Evolutionary conservation across 169 alveolate genomes (phyloP).

Genomic region (Cryptosporidium bovis): DNA sequence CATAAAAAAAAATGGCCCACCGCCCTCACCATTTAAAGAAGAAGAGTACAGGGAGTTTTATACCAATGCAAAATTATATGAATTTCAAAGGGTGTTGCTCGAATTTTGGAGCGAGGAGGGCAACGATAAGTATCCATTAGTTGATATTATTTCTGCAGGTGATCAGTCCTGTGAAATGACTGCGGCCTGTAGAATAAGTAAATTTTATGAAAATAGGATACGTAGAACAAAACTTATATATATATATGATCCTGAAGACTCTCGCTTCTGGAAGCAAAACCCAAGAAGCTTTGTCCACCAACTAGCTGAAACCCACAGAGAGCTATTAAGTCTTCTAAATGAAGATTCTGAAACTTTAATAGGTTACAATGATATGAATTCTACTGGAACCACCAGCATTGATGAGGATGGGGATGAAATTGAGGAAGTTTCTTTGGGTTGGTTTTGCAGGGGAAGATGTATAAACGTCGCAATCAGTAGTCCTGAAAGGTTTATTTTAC

Average conservation of each 20-base stretch:
- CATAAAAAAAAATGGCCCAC: slow-evolving; percentile 75
- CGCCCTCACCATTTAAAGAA: slow-evolving; percentile 76
- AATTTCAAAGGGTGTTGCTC: slow-evolving; percentile 67
- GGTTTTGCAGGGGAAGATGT: slow-evolving; percentile 45
- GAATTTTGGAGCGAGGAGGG: slow-evolving; percentile 49
- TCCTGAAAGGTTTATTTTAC: slow-evolving; percentile 71
- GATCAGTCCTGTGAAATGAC: slow-evolving; percentile 80
- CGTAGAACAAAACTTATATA: slow-evolving; percentile 51
- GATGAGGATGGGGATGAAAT: slow-evolving; percentile 76
- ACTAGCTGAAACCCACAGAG: slow-evolving; percentile 48
- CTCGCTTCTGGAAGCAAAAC: slow-evolving; percentile 70
- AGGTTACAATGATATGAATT: slow-evolving; percentile 52
- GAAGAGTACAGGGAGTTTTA: slow-evolving; percentile 78
- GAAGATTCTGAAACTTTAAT: slow-evolving; percentile 67
- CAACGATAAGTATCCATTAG: slow-evolving; percentile 5
- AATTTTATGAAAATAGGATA: slow-evolving; percentile 52
- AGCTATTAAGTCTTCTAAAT: slow-evolving; percentile 19
- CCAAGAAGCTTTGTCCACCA: slow-evolving; percentile 57
- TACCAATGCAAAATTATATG: slow-evolving; percentile 76
- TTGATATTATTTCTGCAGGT: slow-evolving; percentile 77
- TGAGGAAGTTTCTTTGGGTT: slow-evolving; percentile 65
- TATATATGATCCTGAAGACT: slow-evolving; percentile 68
- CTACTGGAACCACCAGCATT: slow-evolving; percentile 31
- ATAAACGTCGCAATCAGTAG: slow-evolving; percentile 61
- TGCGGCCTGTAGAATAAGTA: slow-evolving; percentile 78